These are phyloP conservation scores for Cunninghamia lanceolata DNA, from an alignment of 75 land plant genomes.

Conservation along the genomic window DNA sequence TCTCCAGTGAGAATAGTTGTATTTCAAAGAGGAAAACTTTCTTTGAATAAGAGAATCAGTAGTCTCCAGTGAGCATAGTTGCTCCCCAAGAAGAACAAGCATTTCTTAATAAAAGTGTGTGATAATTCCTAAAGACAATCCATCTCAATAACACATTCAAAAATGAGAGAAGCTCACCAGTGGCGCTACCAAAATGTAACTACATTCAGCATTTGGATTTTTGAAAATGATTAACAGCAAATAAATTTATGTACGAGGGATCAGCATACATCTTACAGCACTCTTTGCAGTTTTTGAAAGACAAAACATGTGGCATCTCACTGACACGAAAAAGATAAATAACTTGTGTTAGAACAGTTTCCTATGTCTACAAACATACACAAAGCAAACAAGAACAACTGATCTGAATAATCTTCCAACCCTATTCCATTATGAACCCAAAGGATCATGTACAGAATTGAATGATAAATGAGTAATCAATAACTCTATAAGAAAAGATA, in stretches of 20 bases:
- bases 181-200: not conserved
- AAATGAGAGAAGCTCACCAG: not conserved
- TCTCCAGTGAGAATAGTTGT: not conserved
- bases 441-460: not conserved
- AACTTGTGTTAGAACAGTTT: not conserved
- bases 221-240: not conserved
- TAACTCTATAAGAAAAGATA: too few species aligned
- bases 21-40: not conserved
- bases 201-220: not conserved
- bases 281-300: not conserved
- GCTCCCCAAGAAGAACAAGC: not conserved
- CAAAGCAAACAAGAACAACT: not conserved
- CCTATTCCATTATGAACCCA: not conserved
- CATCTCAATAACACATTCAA: not conserved
- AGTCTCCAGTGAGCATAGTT: not conserved
- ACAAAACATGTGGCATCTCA: not conserved
- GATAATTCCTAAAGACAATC: not conserved
- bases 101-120: not conserved
- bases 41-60: not conserved
- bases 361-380: not conserved
- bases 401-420: not conserved
- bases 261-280: not conserved
- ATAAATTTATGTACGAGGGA: not conserved
- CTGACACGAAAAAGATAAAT: not conserved
- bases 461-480: too few species aligned